Conservation (phyloP, 78 protist species). For the Dictyostelium firmibasis region DNA sequence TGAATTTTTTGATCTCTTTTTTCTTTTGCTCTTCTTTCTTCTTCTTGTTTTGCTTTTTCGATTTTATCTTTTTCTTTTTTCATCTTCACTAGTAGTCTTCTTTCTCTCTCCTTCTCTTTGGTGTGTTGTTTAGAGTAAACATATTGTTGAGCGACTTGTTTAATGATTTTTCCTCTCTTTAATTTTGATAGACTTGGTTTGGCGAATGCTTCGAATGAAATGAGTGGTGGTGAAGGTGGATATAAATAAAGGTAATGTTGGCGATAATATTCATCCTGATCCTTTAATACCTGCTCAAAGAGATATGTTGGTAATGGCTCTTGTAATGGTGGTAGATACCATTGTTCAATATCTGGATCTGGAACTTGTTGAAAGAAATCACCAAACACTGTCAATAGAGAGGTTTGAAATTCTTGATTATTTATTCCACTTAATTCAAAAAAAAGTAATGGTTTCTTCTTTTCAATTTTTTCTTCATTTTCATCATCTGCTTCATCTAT, state of each 20-base stretch:
- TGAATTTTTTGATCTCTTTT: constrained; percentile 28
- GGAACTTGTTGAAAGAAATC: constrained; percentile 61
- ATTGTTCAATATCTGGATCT: constrained; percentile 48
- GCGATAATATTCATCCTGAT: constrained; percentile 69
- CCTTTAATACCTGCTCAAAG: constrained; percentile 56
- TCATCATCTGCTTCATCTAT: background rate
- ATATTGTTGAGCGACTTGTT: constrained; percentile 53
- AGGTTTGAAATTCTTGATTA: constrained; percentile 61
- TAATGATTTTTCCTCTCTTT: constrained; percentile 65
- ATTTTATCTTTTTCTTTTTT: constrained; percentile 68
- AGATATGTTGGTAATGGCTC: constrained; percentile 57
- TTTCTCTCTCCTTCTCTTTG: constrained; percentile 65
- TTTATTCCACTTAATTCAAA: constrained; percentile 71
- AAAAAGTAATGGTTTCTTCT: constrained; percentile 37
- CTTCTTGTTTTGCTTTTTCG: constrained; percentile 54
- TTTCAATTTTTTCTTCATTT: background rate
- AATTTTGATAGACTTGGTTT: constrained; percentile 50
- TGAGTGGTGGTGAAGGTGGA: constrained; percentile 75
- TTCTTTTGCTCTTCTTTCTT: constrained; percentile 63
- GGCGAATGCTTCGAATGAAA: constrained; percentile 62
- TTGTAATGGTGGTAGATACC: constrained; percentile 73
- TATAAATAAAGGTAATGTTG: constrained; percentile 71
- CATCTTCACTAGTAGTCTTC: constrained; percentile 38
- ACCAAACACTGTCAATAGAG: constrained; percentile 46
- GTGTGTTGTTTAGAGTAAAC: constrained; percentile 29